Evolutionary conservation across 1,139 yeast genomes (phyloP).

Genomic region (Geotrichum histeridarum): DNA sequence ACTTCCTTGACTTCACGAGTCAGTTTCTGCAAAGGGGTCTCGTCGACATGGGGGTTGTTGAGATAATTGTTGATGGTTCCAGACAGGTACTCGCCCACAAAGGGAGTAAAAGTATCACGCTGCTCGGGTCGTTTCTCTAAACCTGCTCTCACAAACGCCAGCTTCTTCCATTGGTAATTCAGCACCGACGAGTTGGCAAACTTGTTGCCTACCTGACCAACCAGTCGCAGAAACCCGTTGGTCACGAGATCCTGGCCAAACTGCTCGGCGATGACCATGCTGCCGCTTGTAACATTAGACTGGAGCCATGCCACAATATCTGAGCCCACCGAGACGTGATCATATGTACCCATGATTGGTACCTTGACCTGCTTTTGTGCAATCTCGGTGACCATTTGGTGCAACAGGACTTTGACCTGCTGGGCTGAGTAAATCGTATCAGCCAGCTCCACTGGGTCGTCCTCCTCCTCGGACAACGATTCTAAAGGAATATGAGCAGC

Average conservation of each 20-base stretch:
- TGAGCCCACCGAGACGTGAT: conserved; percentile 59
- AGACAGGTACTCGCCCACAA: conserved; percentile 38
- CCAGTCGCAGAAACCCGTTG: conserved; percentile 59
- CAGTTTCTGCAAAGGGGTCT: conserved; percentile 50
- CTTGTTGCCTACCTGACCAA: conserved; percentile 53
- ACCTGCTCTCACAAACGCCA: conserved; percentile 60
- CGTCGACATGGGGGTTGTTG: conserved; percentile 45
- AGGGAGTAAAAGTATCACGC: conserved; percentile 20
- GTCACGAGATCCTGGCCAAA: conserved; percentile 74
- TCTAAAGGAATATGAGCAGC: not conserved
- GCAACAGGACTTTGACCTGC: conserved; percentile 43
- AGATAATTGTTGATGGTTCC: conserved; percentile 48
- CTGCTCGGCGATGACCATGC: conserved; percentile 51
- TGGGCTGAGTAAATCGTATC: conserved; percentile 35
- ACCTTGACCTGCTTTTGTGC: conserved; percentile 50
- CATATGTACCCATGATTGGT: conserved; percentile 62
- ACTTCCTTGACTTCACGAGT: conserved; percentile 55
- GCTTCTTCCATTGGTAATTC: conserved; percentile 76
- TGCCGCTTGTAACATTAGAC: conserved; percentile 30
- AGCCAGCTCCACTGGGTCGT: conserved; percentile 34
- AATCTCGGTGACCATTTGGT: conserved; percentile 39
- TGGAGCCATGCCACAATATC: conserved; percentile 58
- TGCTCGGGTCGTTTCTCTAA: conserved; percentile 24
- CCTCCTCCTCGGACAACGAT: conserved; percentile 9
- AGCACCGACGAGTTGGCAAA: conserved; percentile 77